phyloP scores from a whole-genome alignment of 2,329 filamentous ascomycete species.

The Calonectria hongkongensis region DNA sequence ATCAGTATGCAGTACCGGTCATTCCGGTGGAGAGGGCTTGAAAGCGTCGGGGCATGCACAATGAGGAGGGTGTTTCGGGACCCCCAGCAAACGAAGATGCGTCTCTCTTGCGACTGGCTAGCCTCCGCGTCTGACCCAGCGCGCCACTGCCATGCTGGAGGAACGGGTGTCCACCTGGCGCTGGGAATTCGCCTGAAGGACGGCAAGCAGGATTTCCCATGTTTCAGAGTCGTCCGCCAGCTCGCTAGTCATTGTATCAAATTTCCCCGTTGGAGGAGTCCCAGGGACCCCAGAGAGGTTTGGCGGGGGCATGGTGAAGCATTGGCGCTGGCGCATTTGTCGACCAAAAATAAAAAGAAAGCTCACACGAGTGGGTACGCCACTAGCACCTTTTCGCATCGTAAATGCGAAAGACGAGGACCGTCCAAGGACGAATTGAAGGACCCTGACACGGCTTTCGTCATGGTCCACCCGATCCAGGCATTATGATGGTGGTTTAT shows the following conservation, averaged over 20 bases:
- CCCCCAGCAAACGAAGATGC: slow-evolving; percentile 7
- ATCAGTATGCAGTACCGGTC: not conserved
- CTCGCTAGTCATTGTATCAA: slow-evolving; percentile 31
- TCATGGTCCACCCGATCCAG: slow-evolving; percentile 35
- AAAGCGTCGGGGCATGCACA: slow-evolving; percentile 23
- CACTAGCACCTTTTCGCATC: slow-evolving; percentile 32
- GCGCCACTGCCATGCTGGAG: slow-evolving; percentile 14
- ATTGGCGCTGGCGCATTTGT: slow-evolving; percentile 38
- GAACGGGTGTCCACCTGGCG: not conserved
- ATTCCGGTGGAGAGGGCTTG: slow-evolving; percentile 24
- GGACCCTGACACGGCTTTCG: slow-evolving; percentile 33
- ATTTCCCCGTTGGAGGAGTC: slow-evolving; percentile 34
- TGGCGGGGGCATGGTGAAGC: slow-evolving; percentile 51
- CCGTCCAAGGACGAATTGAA: slow-evolving; percentile 32
- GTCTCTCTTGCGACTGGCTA: slow-evolving; percentile 31
- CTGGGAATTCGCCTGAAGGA: slow-evolving; percentile 12
- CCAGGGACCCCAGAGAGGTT: slow-evolving; percentile 10
- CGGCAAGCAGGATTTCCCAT: slow-evolving; percentile 35
- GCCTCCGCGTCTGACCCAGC: slow-evolving; percentile 26
- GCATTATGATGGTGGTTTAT: slow-evolving; percentile 4
- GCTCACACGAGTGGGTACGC: slow-evolving; percentile 22
- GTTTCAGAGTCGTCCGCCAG: slow-evolving; percentile 47
- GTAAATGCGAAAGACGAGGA: slow-evolving; percentile 16
- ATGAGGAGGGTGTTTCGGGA: slow-evolving; percentile 15
- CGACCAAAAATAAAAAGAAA: slow-evolving; percentile 27